Evolutionary conservation across 164 flowering plant species (phyloP).

Genomic region (Taxillus chinensis): DNA sequence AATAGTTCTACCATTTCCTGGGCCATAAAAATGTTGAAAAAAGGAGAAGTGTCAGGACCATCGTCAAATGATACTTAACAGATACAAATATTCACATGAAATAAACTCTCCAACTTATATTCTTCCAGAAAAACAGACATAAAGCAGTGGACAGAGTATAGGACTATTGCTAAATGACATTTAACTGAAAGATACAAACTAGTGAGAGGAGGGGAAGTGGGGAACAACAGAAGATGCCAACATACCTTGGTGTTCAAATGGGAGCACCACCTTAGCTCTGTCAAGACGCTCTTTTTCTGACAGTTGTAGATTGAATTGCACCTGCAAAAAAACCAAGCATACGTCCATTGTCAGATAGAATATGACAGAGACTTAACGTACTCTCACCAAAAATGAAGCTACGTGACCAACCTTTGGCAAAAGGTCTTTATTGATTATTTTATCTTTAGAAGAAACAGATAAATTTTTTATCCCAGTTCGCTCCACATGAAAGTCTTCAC

Average conservation of each 20-base stretch:
- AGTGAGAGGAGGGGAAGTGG: too few species aligned
- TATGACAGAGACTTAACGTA: neutral
- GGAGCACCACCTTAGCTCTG: slow-evolving; percentile 81
- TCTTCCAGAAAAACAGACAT: too few species aligned
- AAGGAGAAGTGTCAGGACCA: neutral
- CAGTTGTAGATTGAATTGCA: slow-evolving; percentile 76
- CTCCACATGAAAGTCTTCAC: slow-evolving; percentile 51
- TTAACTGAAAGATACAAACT: too few species aligned
- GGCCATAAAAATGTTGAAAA: slow-evolving; percentile 9
- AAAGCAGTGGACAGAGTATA: too few species aligned
- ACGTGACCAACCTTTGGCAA: slow-evolving; percentile 64
- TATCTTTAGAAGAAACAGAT: slow-evolving; percentile 39
- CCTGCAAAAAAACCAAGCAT: slow-evolving; percentile 30
- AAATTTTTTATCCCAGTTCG: slow-evolving; percentile 50
- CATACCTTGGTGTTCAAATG: slow-evolving; percentile 98
- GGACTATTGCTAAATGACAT: too few species aligned
- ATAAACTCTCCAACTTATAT: too few species aligned
- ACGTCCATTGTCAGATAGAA: neutral
- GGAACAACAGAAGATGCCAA: neutral
- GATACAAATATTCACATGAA: too few species aligned
- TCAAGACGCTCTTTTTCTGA: slow-evolving; percentile 79
- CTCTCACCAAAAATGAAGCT: neutral
- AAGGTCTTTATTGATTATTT: slow-evolving; percentile 33
- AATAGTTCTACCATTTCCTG: slow-evolving; percentile 55
- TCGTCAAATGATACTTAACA: neutral